A percentile compares a stretch with the other conserved stretches of the same genome.
Evolutionary conservation across 345 rosid species (phyloP).

Genomic region (Conringia planisiliqua): DNA sequence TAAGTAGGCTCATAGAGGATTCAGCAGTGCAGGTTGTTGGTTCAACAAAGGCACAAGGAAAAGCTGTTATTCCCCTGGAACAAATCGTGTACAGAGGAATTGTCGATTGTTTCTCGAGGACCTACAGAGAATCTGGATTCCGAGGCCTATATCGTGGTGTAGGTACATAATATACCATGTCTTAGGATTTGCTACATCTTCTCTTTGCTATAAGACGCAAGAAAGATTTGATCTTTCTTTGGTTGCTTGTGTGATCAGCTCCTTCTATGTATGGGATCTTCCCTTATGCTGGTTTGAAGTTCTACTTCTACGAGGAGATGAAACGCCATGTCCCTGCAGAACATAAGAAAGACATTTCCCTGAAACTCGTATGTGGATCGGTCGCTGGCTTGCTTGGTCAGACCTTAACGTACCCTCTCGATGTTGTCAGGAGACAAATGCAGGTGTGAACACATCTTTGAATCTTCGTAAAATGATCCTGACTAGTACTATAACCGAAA

Average conservation of each 20-base stretch:
- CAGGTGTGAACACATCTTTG: constrained; percentile 46
- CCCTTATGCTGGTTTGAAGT: constrained; percentile 96
- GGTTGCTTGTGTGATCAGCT: constrained; percentile 40
- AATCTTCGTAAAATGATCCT: not conserved
- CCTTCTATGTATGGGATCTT: constrained; percentile 94
- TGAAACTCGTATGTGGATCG: constrained; percentile 83
- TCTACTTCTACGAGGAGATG: constrained; percentile 96
- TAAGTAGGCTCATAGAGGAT: constrained; percentile 11
- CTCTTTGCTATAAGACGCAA: not conserved
- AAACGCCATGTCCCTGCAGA: constrained; percentile 77
- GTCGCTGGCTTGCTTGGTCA: constrained; percentile 89
- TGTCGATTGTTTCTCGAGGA: constrained; percentile 75
- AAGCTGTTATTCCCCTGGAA: constrained; percentile 38
- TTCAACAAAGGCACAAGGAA: constrained; percentile 44
- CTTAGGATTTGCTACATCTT: constrained; percentile 12
- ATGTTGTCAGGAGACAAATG: constrained; percentile 98
- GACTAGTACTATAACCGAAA: not conserved
- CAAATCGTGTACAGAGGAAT: constrained; percentile 64
- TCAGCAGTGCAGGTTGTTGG: constrained; percentile 58
- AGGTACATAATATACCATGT: constrained; percentile 44
- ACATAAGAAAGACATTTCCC: constrained; percentile 60
- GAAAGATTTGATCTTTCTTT: constrained; percentile 17
- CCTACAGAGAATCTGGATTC: constrained; percentile 62
- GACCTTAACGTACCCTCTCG: constrained; percentile 94
- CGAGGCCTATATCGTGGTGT: constrained; percentile 93